Base-by-base conservation (phyloP, 2,329 filamentous ascomycete species). In the Sclerotinia trifoliorum region DNA sequence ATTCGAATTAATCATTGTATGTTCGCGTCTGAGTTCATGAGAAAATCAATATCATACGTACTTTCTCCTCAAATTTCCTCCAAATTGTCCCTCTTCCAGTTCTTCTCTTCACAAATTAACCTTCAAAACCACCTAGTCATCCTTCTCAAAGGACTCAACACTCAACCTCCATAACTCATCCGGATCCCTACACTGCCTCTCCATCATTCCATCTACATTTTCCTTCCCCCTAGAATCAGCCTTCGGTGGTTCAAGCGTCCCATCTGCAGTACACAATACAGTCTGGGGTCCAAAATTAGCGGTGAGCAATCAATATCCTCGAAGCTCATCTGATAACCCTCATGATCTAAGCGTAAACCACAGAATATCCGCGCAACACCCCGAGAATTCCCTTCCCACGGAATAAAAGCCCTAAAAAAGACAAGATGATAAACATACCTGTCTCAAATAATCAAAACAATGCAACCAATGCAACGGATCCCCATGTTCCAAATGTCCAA, bases 401-500 rank as follows among this genome's bases (percentile, higher is more conserved):
- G 19, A 19, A 13, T n/a, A 13, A n/a, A 2, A 61, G 19, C 10
- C n/a, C 24, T 19, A 26, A 21, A 52, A 21, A 15, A 15, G 7
- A n/a, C 32, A 29, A 61, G 26, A n/a, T 11, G 6, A 6, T n/a
- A 5, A 49, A 51, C 66, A 48, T 57, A 68, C 66, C 66, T 68
- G 66, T 68, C 66, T 64, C 42, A 68, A 49, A 65, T 68, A 68
- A 42, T 68, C 66, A 64, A 68, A 68, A 42, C 66, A 68, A 60
- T 68, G 66, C 19, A 68, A 51, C 66, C 58, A 64, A 65, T 68
- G 66, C 42, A 49, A 13, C 48, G 65, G 57, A 62, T 67, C 48
- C 26, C 52, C 60, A 51, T 63, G 60, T 15, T 63, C 51, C 21
- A 17, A 29, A 35, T 67, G 65, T n/a, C 46, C 65, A 52, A 61